A percentile compares a stretch with the other conserved stretches of the same genome.
These are phyloP conservation scores for Aplosporella prunicola DNA, from an alignment of 2,329 filamentous ascomycete genomes.

Conservation along the genomic window DNA sequence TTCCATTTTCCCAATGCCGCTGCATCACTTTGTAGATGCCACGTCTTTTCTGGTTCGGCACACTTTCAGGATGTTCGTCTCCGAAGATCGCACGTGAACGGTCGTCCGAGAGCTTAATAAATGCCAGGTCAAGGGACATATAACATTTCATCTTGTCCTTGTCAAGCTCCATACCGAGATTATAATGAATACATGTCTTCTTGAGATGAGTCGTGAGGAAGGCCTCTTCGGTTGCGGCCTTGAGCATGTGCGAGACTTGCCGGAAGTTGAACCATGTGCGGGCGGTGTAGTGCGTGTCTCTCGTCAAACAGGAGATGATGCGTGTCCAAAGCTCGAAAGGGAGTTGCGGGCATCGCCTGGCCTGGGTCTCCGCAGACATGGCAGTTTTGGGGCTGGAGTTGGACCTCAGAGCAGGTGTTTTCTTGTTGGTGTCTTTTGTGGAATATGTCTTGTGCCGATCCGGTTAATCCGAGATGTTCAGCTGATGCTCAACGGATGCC, in stretches of 20 bases:
- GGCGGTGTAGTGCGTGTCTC: constrained; percentile 2
- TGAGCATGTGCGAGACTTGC: constrained; percentile 2
- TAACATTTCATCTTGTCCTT: not conserved
- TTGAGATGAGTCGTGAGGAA: constrained; percentile 2
- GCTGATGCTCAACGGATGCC: too few relatives aligned
- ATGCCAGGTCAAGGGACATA: not conserved
- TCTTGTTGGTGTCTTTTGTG: too few relatives aligned
- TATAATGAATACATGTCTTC: constrained; percentile 1
- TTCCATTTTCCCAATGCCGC: not conserved
- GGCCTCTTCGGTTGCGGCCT: constrained; percentile 4
- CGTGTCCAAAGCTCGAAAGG: constrained; percentile 28
- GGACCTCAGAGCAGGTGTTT: too few relatives aligned
- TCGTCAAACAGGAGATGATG: constrained; percentile 16
- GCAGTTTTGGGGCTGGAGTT: too few relatives aligned
- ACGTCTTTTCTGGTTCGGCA: not conserved
- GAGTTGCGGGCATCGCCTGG: constrained; percentile 18
- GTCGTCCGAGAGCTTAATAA: constrained; percentile 1
- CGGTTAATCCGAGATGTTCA: too few relatives aligned
- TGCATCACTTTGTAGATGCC: not conserved
- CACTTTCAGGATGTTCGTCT: not conserved
- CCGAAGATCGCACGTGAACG: constrained; percentile 1
- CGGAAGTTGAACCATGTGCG: constrained; percentile 8
- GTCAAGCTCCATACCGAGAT: constrained; percentile 3
- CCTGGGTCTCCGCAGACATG: too few relatives aligned
- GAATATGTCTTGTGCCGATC: too few relatives aligned